Evolutionary conservation across 257 asterid genomes (phyloP), one percentile per base, ranked within the genome.

Genomic region (Capsicum rhomboideum): DNA sequence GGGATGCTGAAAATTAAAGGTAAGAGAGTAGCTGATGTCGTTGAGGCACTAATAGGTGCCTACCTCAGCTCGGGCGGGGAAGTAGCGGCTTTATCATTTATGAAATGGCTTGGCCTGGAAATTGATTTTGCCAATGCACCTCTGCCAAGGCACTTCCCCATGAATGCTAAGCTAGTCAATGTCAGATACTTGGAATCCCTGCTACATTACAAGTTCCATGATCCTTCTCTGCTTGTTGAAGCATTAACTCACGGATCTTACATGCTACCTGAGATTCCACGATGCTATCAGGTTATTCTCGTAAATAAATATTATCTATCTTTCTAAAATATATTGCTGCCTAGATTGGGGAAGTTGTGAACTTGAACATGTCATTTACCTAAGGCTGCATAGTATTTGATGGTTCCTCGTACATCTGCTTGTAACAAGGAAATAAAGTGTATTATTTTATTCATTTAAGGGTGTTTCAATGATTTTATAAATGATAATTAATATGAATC

Each of bases 31-130:
- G 97, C 98, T 8, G 98, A 96, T 71, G 98, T 90, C 14, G 91
- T 89, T 10, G 99, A 96, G 89, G 99, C 99, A n/a, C 81, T 96
- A 18, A 91, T 94, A n/a, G 99, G 98, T 10, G 99, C 95, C 29
- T 96, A 83, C 75, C 95, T 96, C 42, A 85, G 90, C 23, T 83
- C 90, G 0, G 94, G 94, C 18, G 98, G 99, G 9, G 97, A 96
- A 87, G 29, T 10, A 9, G 93, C 92, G 0, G 97, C 99, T 1
- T 69, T 94, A 64, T 90, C 94, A 29, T 94, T 93, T 42, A 89
- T 96, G 97, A 46, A 87, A 21, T 93, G 97, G 98, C 89, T 96
- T 31, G 97, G 98, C 34, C 83, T 96, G 40, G 66, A 80, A 13
- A 86, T 94, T 1, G 90, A 93, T 81, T 87, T 90, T 16, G 83